Percentiles rank a stretch among this genome's conserved stretches.
These are phyloP conservation scores for Pythium sp. DNA, from an alignment of 352 stramenopile genomes.

Conservation along the genomic window DNA sequence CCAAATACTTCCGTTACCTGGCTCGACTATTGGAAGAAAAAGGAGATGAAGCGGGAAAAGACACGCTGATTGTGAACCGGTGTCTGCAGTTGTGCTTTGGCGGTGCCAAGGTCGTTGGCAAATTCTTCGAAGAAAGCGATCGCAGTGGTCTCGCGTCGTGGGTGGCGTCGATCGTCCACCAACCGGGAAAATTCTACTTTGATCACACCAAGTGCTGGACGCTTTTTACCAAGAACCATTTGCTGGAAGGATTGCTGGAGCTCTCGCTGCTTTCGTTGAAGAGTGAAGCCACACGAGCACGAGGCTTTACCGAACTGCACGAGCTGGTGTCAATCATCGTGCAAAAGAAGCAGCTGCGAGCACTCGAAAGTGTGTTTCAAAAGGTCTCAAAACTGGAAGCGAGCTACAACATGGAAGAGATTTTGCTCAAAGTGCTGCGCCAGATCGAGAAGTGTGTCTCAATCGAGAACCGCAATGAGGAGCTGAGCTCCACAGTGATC, in stretches of 20 bases:
- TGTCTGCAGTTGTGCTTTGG: slow-evolving; percentile 68
- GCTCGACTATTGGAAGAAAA: slow-evolving; percentile 61
- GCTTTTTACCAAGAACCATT: slow-evolving; percentile 49
- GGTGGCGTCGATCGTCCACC: slow-evolving; percentile 44
- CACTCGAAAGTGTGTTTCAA: slow-evolving; percentile 42
- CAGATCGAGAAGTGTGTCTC: slow-evolving; percentile 47
- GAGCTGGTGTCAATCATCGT: slow-evolving; percentile 44
- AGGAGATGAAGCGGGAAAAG: slow-evolving; percentile 34
- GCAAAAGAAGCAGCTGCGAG: slow-evolving; percentile 33
- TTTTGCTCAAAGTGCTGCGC: slow-evolving; percentile 43
- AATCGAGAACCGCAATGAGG: slow-evolving; percentile 35
- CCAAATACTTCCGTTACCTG: slow-evolving; percentile 73
- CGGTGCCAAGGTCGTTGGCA: slow-evolving; percentile 35
- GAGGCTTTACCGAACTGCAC: slow-evolving; percentile 38
- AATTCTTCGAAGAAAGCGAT: slow-evolving; percentile 48
- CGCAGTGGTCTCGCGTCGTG: slow-evolving; percentile 28
- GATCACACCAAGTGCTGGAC: slow-evolving; percentile 57
- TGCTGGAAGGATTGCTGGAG: slow-evolving; percentile 45
- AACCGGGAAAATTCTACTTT: slow-evolving; percentile 45
- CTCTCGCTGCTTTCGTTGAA: slow-evolving; percentile 42
- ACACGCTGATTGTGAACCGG: slow-evolving; percentile 48
- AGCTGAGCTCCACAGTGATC: slow-evolving; percentile 57
- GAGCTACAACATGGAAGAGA: slow-evolving; percentile 24
- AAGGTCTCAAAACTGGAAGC: slow-evolving; percentile 28
- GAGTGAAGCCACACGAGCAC: slow-evolving; percentile 15